Evolutionary conservation across 305 asterid genomes (phyloP), one percentile per base, ranked within the genome.

Genomic region (Fraxinus platypoda): DNA sequence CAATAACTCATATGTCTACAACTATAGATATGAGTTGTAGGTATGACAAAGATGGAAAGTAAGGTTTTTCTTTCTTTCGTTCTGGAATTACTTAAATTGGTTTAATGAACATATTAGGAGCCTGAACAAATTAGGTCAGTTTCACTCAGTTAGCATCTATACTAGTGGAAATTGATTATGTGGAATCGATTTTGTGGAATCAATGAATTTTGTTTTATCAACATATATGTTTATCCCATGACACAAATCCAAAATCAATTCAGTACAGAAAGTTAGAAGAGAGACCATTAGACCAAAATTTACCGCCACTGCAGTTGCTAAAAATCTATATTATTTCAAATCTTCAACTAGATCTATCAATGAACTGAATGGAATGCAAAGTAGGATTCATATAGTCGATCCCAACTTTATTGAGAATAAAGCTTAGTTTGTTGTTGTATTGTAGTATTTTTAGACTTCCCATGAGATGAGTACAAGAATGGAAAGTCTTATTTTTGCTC

Each of bases 11-110:
- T 26, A 23, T 28, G 38, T 49, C 75, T 82, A 71, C 62, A 74
- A 54, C 62, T 64, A 5, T 70, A 34, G 37, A 68, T 75, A 28
- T 78, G 23, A 31, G 70, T 34, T 76, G 26, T 77, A 64, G 43
- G 52, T 62, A 49, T 77, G 68, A 52, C 15, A 78, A 75, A 81
- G 21, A 76, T 33, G 52, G 82, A 80, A 43, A 41, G 76, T n/a
- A 17, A 70, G 76, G 78, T 72, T 78, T 73, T 62, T 23, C 21
- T 49, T 49, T 15, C 59, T 49, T 49, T 49, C n/a, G 21, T 49
- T 23, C 6, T 62, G 33, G 71, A 62, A 62, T 62, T 62, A 62
- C 26, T 23, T 21, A 62, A 62, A 23, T 23, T 62, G 31, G 31
- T 62, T 21, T 62, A 23, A 62, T 7, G 71, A 62, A 23, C 71